Conservation (phyloP, 2,329 filamentous ascomycete species). For the Trichoderma endophyticum region DNA sequence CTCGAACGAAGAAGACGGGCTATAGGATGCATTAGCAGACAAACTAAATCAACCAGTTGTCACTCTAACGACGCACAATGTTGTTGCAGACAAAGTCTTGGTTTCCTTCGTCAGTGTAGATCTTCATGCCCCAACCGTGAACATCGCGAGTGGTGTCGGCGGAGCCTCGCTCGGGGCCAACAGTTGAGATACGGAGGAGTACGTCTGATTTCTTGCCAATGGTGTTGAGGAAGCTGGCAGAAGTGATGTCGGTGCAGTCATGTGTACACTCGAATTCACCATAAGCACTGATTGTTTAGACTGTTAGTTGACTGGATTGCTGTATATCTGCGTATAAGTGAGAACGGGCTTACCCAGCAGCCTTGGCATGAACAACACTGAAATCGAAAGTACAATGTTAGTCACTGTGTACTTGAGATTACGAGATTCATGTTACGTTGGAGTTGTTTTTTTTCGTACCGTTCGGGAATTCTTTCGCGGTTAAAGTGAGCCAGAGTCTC, state of each 20-base stretch:
- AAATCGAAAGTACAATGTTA: not conserved
- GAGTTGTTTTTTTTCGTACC: not conserved
- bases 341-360: constrained; percentile 27
- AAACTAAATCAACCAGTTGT: not conserved
- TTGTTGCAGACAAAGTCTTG: constrained; percentile 62
- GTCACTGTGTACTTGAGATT: not conserved
- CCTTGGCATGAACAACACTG: constrained; percentile 31
- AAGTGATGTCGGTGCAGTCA: constrained; percentile 43
- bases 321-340: not conserved
- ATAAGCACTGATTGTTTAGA: constrained; percentile 34
- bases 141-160: constrained; percentile 66
- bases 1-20: constrained; percentile 46
- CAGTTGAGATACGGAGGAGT: constrained; percentile 67
- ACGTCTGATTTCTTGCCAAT: constrained; percentile 54
- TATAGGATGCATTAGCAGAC: constrained; percentile 32
- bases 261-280: constrained; percentile 56
- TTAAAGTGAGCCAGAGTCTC: constrained; percentile 14
- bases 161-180: constrained; percentile 63
- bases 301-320: not conserved
- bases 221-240: constrained; percentile 50
- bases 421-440: not conserved
- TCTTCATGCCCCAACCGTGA: constrained; percentile 57
- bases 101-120: constrained; percentile 68
- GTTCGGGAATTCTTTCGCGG: constrained; percentile 13
- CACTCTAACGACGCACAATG: constrained; percentile 44